These are phyloP conservation scores for Nepenthes gracilis DNA, from an alignment of 148 eudicot genomes.

Conservation along the genomic window DNA sequence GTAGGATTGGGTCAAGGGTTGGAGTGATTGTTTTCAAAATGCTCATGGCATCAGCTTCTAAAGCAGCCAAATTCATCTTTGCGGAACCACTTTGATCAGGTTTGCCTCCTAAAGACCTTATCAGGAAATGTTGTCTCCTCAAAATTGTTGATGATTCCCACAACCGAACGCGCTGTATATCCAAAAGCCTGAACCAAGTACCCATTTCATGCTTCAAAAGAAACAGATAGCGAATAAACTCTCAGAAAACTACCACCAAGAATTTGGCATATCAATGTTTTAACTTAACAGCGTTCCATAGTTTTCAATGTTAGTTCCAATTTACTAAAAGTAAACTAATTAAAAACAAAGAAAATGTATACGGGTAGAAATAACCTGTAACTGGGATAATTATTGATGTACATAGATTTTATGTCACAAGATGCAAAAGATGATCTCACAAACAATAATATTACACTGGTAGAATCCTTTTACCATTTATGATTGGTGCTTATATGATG, in stretches of 20 bases:
- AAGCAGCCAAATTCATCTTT: conserved; percentile 20
- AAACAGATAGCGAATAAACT: conserved; percentile 13
- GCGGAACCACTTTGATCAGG: conserved; percentile 14
- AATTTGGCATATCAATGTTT: background rate
- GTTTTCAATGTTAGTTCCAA: no score
- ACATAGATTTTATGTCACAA: no score
- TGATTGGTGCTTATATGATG: no score
- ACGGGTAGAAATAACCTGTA: no score
- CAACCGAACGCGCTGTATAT: conserved; percentile 14
- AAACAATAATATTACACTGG: no score
- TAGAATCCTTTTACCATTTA: no score
- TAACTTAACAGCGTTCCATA: background rate
- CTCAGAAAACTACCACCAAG: background rate
- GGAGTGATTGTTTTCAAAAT: conserved; percentile 70
- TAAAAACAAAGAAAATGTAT: no score
- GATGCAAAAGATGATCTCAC: no score
- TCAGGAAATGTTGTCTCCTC: conserved; percentile 56
- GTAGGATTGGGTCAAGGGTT: conserved; percentile 41
- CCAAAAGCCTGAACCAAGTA: conserved; percentile 16
- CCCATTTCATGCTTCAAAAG: conserved; percentile 28
- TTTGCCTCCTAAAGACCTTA: conserved; percentile 41
- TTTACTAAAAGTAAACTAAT: no score
- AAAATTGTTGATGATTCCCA: conserved; percentile 27
- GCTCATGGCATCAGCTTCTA: conserved; percentile 53
- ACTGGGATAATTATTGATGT: no score